phyloP scores from a whole-genome alignment of 176 grass and related monocot species.

The Bolboschoenus planiculmis region DNA sequence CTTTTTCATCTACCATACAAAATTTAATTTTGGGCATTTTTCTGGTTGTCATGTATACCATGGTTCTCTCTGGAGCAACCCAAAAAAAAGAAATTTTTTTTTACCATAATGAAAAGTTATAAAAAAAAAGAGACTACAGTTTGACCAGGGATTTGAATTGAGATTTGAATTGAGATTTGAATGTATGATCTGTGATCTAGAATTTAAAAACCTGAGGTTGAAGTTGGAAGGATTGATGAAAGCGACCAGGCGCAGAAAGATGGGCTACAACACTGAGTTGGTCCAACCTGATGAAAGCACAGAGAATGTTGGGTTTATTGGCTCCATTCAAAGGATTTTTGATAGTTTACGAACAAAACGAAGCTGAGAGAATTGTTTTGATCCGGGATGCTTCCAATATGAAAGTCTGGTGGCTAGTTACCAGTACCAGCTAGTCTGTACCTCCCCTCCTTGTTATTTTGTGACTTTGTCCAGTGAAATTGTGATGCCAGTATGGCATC shows the following conservation, averaged over 20 bases:
- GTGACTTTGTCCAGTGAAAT: not conserved
- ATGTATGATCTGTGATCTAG: not conserved
- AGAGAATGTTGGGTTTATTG: slow-evolving; percentile 6
- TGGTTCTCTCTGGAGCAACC: not conserved
- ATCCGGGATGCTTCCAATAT: not conserved
- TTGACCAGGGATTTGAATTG: not conserved
- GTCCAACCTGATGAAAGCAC: not conserved
- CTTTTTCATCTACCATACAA: not conserved
- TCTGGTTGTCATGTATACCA: not conserved
- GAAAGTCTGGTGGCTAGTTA: not conserved
- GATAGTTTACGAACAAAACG: not conserved
- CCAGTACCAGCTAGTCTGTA: not conserved
- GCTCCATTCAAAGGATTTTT: not conserved
- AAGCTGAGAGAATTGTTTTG: slow-evolving; percentile 2
- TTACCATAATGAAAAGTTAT: not conserved
- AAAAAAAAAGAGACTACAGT: not conserved
- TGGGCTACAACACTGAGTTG: not conserved
- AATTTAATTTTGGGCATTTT: not conserved
- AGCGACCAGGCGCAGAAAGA: not conserved
- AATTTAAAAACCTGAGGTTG: too few relatives aligned
- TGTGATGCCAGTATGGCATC: not conserved
- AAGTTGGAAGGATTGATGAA: too few relatives aligned
- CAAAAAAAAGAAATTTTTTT: not conserved
- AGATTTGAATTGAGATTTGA: not conserved
- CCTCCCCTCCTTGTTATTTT: not conserved